Evolutionary conservation across 192 early-diverging fungal species (phyloP), one percentile per base, ranked within the genome.

Genomic region (Entomortierella beljakovae): DNA sequence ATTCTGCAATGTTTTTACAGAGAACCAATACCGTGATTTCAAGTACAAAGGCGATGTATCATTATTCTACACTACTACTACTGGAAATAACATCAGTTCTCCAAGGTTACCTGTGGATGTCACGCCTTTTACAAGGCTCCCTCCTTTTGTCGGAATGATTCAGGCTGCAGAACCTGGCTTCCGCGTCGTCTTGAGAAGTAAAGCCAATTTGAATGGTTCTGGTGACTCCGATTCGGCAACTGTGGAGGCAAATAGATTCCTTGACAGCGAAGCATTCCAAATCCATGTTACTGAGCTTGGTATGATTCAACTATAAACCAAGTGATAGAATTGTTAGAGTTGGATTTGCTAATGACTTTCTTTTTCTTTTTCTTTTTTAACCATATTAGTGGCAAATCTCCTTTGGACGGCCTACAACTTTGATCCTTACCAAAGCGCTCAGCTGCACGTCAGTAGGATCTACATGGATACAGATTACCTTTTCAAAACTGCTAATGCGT

Each of bases 391-490:
- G 1, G 64, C 72, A 26, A 75, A 75, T 33, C 38, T 75, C 3
- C 64, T 61, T 22, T 75, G 64, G 72, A 67, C 65, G 2, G 37
- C 34, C 0, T 63, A 68, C 35, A 38, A 61, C 23, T 76, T 76
- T 57, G 60, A 68, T 42, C 73, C 73, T 32, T 76, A 76, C 29
- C 53, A 76, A 38, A 76, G 65, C 35, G 59, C 73, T 1, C 73
- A 76, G 22, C 53, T 76, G 6, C 65, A 76, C 37, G 57, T 68
- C 35, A 68, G 73, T 13, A 55, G 60, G 51, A 18, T 68, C 2
- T 76, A 68, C 43, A 56, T 76, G 22, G 65, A 68, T 18, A 48
- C 64, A 1, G 65, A 68, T 28, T 76, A 76, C 38, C 50, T 76
- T 28, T 76, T 42, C 53, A 62, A 57, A 15, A 63, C 73, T 1